Conservation (phyloP, 352 stramenopile species). For the Globisporangium viniferum region DNA sequence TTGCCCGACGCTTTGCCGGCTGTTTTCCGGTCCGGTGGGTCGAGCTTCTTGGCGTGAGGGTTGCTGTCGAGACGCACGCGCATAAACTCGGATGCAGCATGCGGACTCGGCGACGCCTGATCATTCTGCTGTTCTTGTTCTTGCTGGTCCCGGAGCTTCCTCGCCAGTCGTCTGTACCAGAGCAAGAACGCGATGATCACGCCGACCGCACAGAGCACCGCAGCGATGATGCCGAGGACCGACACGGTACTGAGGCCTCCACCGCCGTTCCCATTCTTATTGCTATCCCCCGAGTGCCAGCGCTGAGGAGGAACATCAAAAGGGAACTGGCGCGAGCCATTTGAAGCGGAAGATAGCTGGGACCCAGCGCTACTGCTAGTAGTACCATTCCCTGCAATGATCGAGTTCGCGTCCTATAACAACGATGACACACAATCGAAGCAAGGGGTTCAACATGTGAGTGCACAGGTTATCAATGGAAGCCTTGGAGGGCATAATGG, state of each 20-base stretch:
- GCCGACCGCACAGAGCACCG: slow-evolving; percentile 22
- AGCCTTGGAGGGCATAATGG: not conserved
- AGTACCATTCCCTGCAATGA: not conserved
- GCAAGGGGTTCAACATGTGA: not conserved
- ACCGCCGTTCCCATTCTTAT: not conserved
- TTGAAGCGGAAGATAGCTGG: not conserved
- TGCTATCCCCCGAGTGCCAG: not conserved
- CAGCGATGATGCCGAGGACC: not conserved
- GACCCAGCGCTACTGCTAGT: not conserved
- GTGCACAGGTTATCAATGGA: not conserved
- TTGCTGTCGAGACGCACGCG: not conserved
- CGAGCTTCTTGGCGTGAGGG: slow-evolving; percentile 3
- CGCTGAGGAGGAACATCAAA: not conserved
- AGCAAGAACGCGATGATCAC: slow-evolving; percentile 20
- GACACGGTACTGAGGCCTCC: not conserved
- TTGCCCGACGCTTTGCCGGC: not conserved
- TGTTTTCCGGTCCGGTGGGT: not conserved
- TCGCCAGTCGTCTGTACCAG: slow-evolving; percentile 2
- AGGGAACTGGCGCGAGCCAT: not conserved
- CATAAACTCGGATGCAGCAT: not conserved
- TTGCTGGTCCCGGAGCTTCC: slow-evolving; percentile 3
- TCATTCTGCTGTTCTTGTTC: not conserved
- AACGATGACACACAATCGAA: not conserved
- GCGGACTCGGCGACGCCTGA: not conserved
- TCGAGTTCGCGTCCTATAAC: not conserved